Conservation (phyloP, 352 stramenopile species). For the Phytopythium vexans region DNA sequence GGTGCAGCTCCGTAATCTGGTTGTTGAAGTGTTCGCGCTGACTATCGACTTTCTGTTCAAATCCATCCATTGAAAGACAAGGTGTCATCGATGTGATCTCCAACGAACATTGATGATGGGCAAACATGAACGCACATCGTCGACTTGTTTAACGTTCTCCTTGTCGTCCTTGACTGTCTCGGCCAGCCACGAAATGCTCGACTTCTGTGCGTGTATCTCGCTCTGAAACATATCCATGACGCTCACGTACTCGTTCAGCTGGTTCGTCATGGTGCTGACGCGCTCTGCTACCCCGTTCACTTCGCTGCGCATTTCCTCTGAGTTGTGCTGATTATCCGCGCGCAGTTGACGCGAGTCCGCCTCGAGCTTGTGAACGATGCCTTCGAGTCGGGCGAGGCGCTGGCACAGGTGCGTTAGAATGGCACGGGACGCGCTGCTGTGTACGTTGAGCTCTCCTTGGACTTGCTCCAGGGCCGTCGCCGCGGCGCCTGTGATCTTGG, state of each 20-base stretch:
- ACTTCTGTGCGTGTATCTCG: conserved; percentile 56
- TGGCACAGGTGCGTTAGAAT: conserved; percentile 69
- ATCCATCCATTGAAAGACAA: neutral
- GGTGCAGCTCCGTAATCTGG: conserved; percentile 51
- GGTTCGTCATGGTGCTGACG: conserved; percentile 45
- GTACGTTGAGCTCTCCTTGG: conserved; percentile 45
- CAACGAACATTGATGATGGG: neutral
- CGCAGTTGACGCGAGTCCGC: conserved; percentile 34
- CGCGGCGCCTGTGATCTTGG: conserved; percentile 1
- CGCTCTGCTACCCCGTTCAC: conserved; percentile 39
- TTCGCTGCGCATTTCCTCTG: conserved; percentile 40
- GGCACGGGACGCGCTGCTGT: conserved; percentile 48
- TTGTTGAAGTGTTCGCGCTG: conserved; percentile 63
- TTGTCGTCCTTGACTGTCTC: conserved; percentile 54
- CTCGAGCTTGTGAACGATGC: conserved; percentile 33
- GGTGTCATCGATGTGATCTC: neutral
- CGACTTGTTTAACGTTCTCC: conserved; percentile 47
- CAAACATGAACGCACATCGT: conserved; percentile 27
- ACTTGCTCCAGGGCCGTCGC: conserved; percentile 36
- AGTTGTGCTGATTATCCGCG: conserved; percentile 33
- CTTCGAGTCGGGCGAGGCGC: conserved; percentile 51
- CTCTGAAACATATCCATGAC: conserved; percentile 65
- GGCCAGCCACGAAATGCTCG: conserved; percentile 37
- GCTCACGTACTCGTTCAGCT: conserved; percentile 55
- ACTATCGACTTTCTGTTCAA: conserved; percentile 61